phyloP scores from a whole-genome alignment of 148 eudicot species.

The Drosera capensis region DNA sequence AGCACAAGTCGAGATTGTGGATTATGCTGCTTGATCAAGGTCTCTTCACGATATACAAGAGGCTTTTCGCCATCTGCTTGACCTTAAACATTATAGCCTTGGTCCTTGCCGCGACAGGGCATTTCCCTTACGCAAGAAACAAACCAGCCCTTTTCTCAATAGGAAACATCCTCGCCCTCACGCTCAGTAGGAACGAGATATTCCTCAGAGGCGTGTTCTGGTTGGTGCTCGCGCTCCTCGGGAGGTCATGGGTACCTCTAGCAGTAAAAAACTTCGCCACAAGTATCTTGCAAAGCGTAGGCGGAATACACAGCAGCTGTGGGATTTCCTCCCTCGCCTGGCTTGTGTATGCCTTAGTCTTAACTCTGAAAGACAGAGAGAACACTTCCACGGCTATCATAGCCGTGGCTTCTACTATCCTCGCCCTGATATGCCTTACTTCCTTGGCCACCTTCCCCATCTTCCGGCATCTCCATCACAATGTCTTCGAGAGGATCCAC shows the following conservation, averaged over 20 bases:
- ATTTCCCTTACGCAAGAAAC: slow-evolving; percentile 20
- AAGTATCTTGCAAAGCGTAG: slow-evolving; percentile 24
- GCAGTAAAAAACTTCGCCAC: slow-evolving; percentile 21
- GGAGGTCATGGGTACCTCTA: slow-evolving; percentile 25
- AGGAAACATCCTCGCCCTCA: slow-evolving; percentile 20
- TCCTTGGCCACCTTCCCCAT: slow-evolving; percentile 34
- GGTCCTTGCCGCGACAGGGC: slow-evolving; percentile 20
- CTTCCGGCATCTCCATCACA: slow-evolving; percentile 39
- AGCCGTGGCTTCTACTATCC: slow-evolving; percentile 20
- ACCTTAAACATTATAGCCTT: slow-evolving; percentile 16
- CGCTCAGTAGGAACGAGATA: slow-evolving; percentile 31
- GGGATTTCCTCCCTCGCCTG: slow-evolving; percentile 34
- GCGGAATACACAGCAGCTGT: slow-evolving; percentile 42
- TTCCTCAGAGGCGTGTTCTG: slow-evolving; percentile 19
- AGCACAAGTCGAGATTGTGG: slow-evolving; percentile 20
- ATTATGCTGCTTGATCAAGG: slow-evolving; percentile 41
- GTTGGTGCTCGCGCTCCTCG: slow-evolving; percentile 21
- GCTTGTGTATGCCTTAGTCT: slow-evolving; percentile 22
- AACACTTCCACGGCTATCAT: slow-evolving; percentile 19
- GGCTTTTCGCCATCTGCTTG: slow-evolving; percentile 21
- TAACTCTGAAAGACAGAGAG: slow-evolving; percentile 21
- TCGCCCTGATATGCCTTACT: slow-evolving; percentile 22
- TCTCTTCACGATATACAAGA: slow-evolving; percentile 35
- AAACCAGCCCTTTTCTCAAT: slow-evolving; percentile 23
- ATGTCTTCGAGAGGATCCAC: slow-evolving; percentile 39